Evolutionary conservation across 2,329 filamentous ascomycete species (phyloP).

Genomic region (Hortaea werneckii): DNA sequence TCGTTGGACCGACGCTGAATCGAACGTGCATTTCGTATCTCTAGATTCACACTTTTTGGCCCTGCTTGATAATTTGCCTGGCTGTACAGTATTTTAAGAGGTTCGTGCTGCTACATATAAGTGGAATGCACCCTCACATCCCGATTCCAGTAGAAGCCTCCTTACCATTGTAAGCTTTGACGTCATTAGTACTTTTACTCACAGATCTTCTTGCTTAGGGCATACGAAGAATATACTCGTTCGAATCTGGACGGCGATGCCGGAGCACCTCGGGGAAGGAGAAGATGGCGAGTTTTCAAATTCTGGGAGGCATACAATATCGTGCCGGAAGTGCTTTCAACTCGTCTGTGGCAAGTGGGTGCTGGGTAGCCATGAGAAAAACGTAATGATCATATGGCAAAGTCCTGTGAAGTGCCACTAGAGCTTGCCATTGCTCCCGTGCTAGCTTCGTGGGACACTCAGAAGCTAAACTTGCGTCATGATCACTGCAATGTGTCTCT

Average conservation of each 20-base stretch:
- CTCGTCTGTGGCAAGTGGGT: slow-evolving; percentile 63
- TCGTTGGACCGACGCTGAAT: too few relatives aligned
- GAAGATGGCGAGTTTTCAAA: slow-evolving; percentile 88
- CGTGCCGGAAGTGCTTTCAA: slow-evolving; percentile 62
- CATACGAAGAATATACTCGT: slow-evolving; percentile 93
- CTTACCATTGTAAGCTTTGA: too few relatives aligned
- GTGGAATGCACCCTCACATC: too few relatives aligned
- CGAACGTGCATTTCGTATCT: too few relatives aligned
- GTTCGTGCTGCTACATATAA: too few relatives aligned
- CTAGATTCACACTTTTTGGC: too few relatives aligned
- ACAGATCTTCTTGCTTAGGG: too few relatives aligned
- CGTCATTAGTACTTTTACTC: too few relatives aligned
- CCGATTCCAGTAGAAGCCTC: too few relatives aligned
- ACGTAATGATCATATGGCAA: slow-evolving; percentile 37
- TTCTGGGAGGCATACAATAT: slow-evolving; percentile 82
- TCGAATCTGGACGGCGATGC: slow-evolving; percentile 60
- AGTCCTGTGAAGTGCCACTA: slow-evolving; percentile 74
- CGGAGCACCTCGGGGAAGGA: slow-evolving; percentile 42
- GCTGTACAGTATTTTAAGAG: too few relatives aligned
- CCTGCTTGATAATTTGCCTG: too few relatives aligned
- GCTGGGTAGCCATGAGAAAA: slow-evolving; percentile 71
- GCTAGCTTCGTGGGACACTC: slow-evolving; percentile 42
- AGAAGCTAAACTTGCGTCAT: slow-evolving; percentile 54
- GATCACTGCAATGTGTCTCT: slow-evolving; percentile 76
- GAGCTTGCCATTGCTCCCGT: slow-evolving; percentile 70